phyloP scores from a whole-genome alignment of 2,329 filamentous ascomycete species.

The Botrytis galanthina region DNA sequence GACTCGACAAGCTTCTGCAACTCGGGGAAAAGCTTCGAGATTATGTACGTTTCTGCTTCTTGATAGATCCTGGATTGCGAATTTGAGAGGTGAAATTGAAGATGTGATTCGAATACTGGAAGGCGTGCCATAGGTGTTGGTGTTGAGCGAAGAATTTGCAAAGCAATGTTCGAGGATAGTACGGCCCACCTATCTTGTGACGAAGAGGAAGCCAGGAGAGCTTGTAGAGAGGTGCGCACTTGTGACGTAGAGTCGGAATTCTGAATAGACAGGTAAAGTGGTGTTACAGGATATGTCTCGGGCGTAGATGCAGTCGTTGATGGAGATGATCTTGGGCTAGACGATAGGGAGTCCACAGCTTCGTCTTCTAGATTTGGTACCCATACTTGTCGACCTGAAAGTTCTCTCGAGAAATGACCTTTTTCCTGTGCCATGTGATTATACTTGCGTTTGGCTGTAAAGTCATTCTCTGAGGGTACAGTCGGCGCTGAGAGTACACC shows the following conservation, averaged over 20 bases:
- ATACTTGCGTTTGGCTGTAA: slow-evolving; percentile 27
- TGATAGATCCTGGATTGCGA: slow-evolving; percentile 33
- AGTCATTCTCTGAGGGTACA: slow-evolving; percentile 35
- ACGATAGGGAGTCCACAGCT: slow-evolving; percentile 25
- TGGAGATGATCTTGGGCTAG: slow-evolving; percentile 37
- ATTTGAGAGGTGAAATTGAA: slow-evolving; percentile 37
- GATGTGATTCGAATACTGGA: slow-evolving; percentile 35
- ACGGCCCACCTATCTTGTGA: slow-evolving; percentile 34
- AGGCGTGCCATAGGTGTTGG: slow-evolving; percentile 34
- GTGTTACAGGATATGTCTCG: slow-evolving; percentile 31
- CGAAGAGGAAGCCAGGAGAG: slow-evolving; percentile 35
- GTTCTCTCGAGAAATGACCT: slow-evolving; percentile 29
- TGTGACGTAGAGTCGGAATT: slow-evolving; percentile 30
- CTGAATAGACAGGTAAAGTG: slow-evolving; percentile 32
- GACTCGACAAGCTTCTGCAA: slow-evolving; percentile 36
- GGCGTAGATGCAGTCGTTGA: slow-evolving; percentile 34
- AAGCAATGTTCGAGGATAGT: slow-evolving; percentile 33
- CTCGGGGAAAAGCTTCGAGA: slow-evolving; percentile 32
- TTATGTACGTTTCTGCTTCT: slow-evolving; percentile 34
- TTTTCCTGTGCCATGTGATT: slow-evolving; percentile 25
- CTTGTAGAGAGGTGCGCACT: slow-evolving; percentile 34
- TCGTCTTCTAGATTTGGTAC: slow-evolving; percentile 32
- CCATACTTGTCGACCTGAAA: slow-evolving; percentile 32
- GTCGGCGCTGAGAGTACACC: slow-evolving; percentile 33
- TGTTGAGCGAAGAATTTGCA: slow-evolving; percentile 39